Evolutionary conservation across 169 alveolate species (phyloP), one percentile per base, ranked within the genome.

Genomic region (Plasmodium adleri): DNA sequence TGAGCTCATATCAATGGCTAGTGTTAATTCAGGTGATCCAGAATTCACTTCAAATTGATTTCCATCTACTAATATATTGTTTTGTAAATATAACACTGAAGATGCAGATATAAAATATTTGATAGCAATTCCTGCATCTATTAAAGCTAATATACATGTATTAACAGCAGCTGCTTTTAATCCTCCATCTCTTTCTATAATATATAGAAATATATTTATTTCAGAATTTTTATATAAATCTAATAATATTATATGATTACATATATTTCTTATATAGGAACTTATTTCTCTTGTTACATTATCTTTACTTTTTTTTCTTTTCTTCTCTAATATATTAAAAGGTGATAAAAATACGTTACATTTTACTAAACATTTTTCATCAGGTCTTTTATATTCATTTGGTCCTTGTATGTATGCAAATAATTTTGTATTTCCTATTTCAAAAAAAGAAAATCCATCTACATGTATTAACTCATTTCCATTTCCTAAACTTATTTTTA

Each of bases 81-180:
- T 83, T 74, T 94, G 93, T 52, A 94, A 89, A 85, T 70, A 76
- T 50, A 78, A 47, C 20, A 89, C 94, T 6, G 96, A 88, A 39
- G 94, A 87, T 72, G 96, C 90, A 68, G 92, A 88, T 52, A 92
- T 72, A 63, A 94, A 87, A 59, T 92, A 93, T 88, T 71, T 94
- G 80, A 94, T 76, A 3, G 96, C 94, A 17, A 94, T 91, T 24
- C 96, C 96, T 39, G 96, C 96, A 76, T 94, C 95, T 10, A 94
- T 85, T 62, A 94, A 93, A 56, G 96, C 96, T 39, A 94, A 54
- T 47, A 90, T 74, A 47, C 93, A 93, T 17, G 95, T 90, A 59
- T 94, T 94, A 26, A 94, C 67, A 32, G 93, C 95, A 24, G 96
- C 94, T 22, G 94, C 88, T 54, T 92, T 92, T 39, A 94, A 86